Conservation (phyloP, 2,329 filamentous ascomycete species). For the Hypoxylon sp. region DNA sequence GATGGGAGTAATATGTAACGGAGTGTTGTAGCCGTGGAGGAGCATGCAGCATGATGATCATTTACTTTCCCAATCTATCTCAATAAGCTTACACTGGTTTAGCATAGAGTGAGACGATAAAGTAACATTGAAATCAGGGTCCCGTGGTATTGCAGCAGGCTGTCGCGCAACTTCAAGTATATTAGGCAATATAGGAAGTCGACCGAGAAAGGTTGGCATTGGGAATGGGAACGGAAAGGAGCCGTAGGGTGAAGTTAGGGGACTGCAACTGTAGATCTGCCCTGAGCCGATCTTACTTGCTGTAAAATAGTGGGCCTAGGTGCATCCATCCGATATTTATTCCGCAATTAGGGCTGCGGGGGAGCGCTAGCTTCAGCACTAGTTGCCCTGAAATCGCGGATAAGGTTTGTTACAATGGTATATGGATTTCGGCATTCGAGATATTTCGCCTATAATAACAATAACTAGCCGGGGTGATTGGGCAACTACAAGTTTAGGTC, state of each 20-base stretch:
- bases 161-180: constrained; percentile 13
- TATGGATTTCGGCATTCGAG: constrained; percentile 13
- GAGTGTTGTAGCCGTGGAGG: constrained; percentile 24
- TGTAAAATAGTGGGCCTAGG: constrained; percentile 13
- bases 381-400: not conserved
- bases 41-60: constrained; percentile 10
- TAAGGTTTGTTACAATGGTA: not conserved
- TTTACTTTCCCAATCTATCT: constrained; percentile 13
- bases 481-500: not conserved
- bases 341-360: constrained; percentile 43
- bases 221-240: not conserved
- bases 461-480: not conserved
- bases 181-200: constrained; percentile 34
- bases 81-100: constrained; percentile 9
- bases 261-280: constrained; percentile 28
- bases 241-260: constrained; percentile 3
- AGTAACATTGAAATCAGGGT: constrained; percentile 1
- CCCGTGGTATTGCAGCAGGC: constrained; percentile 9
- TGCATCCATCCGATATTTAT: constrained; percentile 30
- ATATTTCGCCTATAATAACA: constrained; percentile 34
- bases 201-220: constrained; percentile 12
- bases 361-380: constrained; percentile 17
- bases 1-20: constrained; percentile 12
- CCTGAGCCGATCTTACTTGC: constrained; percentile 19
- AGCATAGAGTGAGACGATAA: not conserved